These are phyloP conservation scores for Tuber umbilicatum DNA, from an alignment of 495 filamentous ascomycete genomes.

Conservation along the genomic window DNA sequence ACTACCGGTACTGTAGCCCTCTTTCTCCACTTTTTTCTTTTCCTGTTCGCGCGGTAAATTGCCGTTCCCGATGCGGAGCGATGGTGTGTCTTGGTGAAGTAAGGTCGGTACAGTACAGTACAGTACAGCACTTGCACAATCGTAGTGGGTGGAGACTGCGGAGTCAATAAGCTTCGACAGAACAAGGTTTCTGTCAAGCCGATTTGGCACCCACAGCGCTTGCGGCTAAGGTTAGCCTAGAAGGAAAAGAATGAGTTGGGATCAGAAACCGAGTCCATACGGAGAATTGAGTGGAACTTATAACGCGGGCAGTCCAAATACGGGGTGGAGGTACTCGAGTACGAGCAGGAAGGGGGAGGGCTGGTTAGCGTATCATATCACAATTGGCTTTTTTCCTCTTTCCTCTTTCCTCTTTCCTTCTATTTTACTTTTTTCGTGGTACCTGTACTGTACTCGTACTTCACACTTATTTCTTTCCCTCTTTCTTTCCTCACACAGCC, in stretches of 20 bases:
- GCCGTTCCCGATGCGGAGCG: neutral
- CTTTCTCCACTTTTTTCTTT: neutral
- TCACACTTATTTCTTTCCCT: neutral
- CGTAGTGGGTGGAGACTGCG: neutral
- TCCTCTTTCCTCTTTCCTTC: too few relatives aligned
- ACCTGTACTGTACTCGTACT: too few relatives aligned
- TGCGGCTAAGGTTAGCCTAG: neutral
- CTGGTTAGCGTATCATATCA: neutral
- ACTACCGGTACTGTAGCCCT: neutral
- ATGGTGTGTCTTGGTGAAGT: neutral
- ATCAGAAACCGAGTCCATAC: neutral
- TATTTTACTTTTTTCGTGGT: neutral
- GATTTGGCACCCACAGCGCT: neutral
- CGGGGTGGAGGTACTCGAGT: neutral
- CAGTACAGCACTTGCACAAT: neutral
- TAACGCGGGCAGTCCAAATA: neutral
- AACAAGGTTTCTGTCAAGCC: neutral
- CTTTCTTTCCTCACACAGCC: neutral
- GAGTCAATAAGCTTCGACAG: neutral
- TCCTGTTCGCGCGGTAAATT: neutral
- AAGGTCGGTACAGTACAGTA: neutral
- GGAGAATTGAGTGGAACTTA: neutral
- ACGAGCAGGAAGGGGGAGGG: neutral
- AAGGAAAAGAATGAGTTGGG: neutral
- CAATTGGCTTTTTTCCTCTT: neutral